Percentiles rank a stretch among this genome's conserved stretches.
These are phyloP conservation scores for Staphylotrichum tortipilum DNA, from an alignment of 495 filamentous ascomycete species.

Conservation along the genomic window DNA sequence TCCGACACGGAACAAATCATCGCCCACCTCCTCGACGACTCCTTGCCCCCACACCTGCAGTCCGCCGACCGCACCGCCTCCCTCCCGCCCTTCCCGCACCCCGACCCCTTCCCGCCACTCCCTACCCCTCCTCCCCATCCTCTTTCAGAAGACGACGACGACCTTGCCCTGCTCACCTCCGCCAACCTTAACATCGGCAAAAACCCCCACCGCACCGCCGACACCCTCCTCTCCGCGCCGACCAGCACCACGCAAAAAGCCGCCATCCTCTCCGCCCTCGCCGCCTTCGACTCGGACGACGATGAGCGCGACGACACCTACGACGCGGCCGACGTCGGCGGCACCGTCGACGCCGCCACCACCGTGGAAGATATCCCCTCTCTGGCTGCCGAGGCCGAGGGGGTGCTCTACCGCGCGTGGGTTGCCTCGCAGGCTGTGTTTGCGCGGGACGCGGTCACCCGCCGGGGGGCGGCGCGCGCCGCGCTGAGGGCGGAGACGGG, in stretches of 20 bases:
- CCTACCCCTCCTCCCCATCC: slow-evolving; percentile 31
- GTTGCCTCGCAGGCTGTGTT: slow-evolving; percentile 55
- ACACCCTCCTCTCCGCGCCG: slow-evolving; percentile 48
- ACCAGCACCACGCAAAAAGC: slow-evolving; percentile 76
- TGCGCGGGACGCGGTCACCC: slow-evolving; percentile 55
- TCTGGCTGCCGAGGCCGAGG: slow-evolving; percentile 43
- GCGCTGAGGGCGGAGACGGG: slow-evolving; percentile 67
- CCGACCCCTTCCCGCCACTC: slow-evolving; percentile 26
- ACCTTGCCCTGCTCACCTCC: slow-evolving; percentile 63
- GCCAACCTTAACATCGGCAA: slow-evolving; percentile 71
- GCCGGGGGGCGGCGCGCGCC: slow-evolving; percentile 51
- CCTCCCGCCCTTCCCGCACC: slow-evolving; percentile 28
- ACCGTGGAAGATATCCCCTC: slow-evolving; percentile 32
- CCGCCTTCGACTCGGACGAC: slow-evolving; percentile 86
- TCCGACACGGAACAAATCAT: slow-evolving; percentile 74
- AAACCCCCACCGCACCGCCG: slow-evolving; percentile 54
- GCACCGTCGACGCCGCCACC: slow-evolving; percentile 57
- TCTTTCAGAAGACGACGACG: no score
- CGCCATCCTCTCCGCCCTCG: slow-evolving; percentile 82
- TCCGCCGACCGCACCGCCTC: slow-evolving; percentile 45
- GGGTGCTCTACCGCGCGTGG: slow-evolving; percentile 61
- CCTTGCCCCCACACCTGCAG: slow-evolving; percentile 56
- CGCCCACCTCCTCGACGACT: slow-evolving; percentile 75
- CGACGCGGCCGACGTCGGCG: slow-evolving; percentile 82
- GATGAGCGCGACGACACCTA: slow-evolving; percentile 98